Conservation (phyloP, 805 yeast genomes). For the Kluyveromyces starmeri region DNA sequence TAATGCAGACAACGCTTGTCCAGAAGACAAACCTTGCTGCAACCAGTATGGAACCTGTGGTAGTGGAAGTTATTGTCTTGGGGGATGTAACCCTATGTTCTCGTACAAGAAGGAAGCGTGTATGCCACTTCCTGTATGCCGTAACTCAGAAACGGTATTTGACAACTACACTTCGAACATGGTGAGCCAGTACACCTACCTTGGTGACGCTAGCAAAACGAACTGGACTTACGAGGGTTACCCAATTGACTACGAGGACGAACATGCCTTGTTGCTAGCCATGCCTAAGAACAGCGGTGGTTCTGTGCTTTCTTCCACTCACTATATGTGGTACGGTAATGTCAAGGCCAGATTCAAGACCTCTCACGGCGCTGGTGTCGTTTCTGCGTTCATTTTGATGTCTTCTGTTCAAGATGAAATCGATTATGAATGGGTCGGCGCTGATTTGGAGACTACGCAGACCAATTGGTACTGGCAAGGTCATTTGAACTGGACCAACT, state of each 20-base stretch:
- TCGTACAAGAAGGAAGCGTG: constrained; percentile 59
- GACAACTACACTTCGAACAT: constrained; percentile 28
- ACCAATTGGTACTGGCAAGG: constrained; percentile 79
- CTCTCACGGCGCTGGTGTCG: constrained; percentile 71
- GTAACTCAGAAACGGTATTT: constrained; percentile 37
- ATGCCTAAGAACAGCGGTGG: constrained; percentile 75
- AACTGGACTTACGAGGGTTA: constrained; percentile 66
- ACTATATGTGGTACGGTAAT: constrained; percentile 84
- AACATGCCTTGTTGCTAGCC: constrained; percentile 50
- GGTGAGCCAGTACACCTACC: constrained; percentile 33
- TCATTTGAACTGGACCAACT: constrained; percentile 56
- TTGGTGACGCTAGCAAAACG: constrained; percentile 60
- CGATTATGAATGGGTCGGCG: constrained; percentile 82
- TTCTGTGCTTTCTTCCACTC: constrained; percentile 70
- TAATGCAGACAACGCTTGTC: constrained; percentile 51
- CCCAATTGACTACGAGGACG: constrained; percentile 40
- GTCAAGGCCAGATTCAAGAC: constrained; percentile 60
- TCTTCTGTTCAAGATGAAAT: constrained; percentile 87
- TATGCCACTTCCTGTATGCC: constrained; percentile 78
- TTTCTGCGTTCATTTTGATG: constrained; percentile 71
- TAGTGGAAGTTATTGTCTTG: constrained; percentile 63
- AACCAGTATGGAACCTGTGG: constrained; percentile 76
- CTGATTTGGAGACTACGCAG: constrained; percentile 56
- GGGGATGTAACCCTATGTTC: constrained; percentile 76
- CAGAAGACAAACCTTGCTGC: constrained; percentile 78